phyloP scores from a whole-genome alignment of 1,284 basidiomycete species.

The Apiotrichum akiyoshidainum region DNA sequence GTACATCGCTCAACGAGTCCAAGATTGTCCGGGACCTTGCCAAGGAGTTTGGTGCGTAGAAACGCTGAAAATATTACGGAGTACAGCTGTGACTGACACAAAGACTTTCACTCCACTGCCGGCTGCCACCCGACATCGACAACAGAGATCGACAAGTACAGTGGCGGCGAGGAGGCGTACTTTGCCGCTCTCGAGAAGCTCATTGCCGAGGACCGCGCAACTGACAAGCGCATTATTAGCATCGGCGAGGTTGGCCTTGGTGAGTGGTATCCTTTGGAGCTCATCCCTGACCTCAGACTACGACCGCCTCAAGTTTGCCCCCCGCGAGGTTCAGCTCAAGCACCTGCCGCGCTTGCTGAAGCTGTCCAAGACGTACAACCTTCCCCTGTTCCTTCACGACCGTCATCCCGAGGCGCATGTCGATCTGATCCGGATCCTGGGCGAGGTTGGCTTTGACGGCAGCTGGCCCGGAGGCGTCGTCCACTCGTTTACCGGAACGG shows the following conservation, averaged over 20 bases:
- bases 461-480: conserved; percentile 70
- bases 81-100: neutral
- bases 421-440: conserved; percentile 59
- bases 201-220: conserved; percentile 57
- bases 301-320: conserved; percentile 71
- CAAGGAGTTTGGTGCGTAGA: conserved; percentile 56
- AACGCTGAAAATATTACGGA: no score
- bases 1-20: conserved; percentile 69
- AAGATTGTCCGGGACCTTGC: conserved; percentile 63
- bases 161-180: conserved; percentile 64
- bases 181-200: conserved; percentile 61
- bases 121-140: conserved; percentile 87
- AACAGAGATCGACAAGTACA: conserved; percentile 64
- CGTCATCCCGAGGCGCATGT: conserved; percentile 71
- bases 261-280: conserved; percentile 38
- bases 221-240: conserved; percentile 65
- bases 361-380: conserved; percentile 66
- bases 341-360: conserved; percentile 70
- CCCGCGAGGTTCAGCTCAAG: conserved; percentile 62
- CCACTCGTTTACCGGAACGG: conserved; percentile 78
- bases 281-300: conserved; percentile 60
- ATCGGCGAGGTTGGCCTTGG: conserved; percentile 84
- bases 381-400: conserved; percentile 83
- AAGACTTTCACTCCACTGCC: conserved; percentile 70
- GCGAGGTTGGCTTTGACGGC: conserved; percentile 31